Evolutionary conservation across 495 filamentous ascomycete genomes (phyloP), one percentile per base, ranked within the genome.

Genomic region (Lindgomyces ingoldianus): DNA sequence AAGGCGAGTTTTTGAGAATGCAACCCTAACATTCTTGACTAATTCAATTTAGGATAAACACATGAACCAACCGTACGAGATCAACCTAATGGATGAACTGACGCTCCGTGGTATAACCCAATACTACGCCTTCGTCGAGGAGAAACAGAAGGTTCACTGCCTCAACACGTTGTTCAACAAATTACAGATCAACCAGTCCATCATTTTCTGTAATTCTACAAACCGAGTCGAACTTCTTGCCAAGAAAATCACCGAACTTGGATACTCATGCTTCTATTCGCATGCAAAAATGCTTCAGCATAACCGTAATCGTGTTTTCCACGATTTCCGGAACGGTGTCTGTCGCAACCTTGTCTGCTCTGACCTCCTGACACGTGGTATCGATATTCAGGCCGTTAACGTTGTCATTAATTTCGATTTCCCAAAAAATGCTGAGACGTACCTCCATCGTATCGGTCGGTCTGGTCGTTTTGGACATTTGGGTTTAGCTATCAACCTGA

Each of bases 381-480:
- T 99, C 72, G 94, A 99, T 77, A 99, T 99, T 69, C 94, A 99
- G 79, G 94, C 95, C 19, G 94, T 99, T 67, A 99, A 99, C 69
- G 94, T 99, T 50, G 94, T 99, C 69, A 99, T 99, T 82, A 99
- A 99, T 77, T 99, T 99, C 70, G 94, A 99, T 73, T 99, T 99
- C 77, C 94, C 94, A 8, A 99, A 99, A 81, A 98, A 99, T 71
- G 95, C 94, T 22, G 94, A 99, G 76, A 99, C 94, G 0, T 99
- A 99, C 74, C 90, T 99, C 22, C 94, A 99, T 77, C 92, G 94
- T 64, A 98, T 99, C 74, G 94, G 94, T 76, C 89, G 94, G 68
- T 99, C 94, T 44, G 94, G 94, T 60, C 90, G 94, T 57, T 99
- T 96, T 73, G 94, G 94, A 58, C 94, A 99, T 78, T 81, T 98